Evolutionary conservation across 2,329 filamentous ascomycete genomes (phyloP).

Genomic region (Paracorniculantispora psalliotae): DNA sequence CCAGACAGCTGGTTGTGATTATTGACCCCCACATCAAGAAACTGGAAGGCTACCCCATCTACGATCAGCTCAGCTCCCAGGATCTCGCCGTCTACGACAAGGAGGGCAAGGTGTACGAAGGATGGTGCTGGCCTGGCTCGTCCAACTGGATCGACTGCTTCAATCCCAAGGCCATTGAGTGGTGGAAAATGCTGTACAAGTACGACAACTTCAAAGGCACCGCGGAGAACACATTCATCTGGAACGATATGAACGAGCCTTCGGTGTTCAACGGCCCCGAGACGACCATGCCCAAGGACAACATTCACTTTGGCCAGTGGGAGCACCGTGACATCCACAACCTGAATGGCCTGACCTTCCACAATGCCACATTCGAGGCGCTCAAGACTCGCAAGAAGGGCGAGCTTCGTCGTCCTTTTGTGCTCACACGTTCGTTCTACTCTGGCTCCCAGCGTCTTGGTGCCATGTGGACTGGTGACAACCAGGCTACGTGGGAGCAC

Average conservation of each 20-base stretch:
- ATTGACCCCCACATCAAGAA: slow-evolving; percentile 99
- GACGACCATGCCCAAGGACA: slow-evolving; percentile 98
- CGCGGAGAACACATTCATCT: slow-evolving; percentile 82
- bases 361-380: slow-evolving; percentile 88
- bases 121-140: slow-evolving; percentile 98
- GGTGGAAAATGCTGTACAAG: slow-evolving; percentile 87
- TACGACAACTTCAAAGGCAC: slow-evolving; percentile 86
- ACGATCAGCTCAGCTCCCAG: slow-evolving; percentile 77
- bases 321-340: slow-evolving; percentile 97
- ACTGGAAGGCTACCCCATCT: slow-evolving; percentile 67
- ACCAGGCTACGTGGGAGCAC: slow-evolving; percentile 89
- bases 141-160: slow-evolving; percentile 97
- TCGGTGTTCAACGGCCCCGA: slow-evolving; percentile 98
- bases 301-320: slow-evolving; percentile 85
- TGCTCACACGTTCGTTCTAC: slow-evolving; percentile 89
- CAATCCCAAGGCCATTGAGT: slow-evolving; percentile 82
- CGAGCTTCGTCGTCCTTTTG: slow-evolving; percentile 79
- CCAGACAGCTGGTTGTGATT: slow-evolving; percentile 86
- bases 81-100: slow-evolving; percentile 85
- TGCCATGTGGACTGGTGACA: slow-evolving; percentile 99
- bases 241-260: slow-evolving; percentile 99
- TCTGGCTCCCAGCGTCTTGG: slow-evolving; percentile 83
- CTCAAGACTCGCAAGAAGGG: slow-evolving; percentile 80
- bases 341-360: slow-evolving; percentile 88
- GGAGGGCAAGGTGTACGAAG: slow-evolving; percentile 82